Base-by-base conservation (phyloP, 345 rosid species). In the Rubroshorea leprosula region DNA sequence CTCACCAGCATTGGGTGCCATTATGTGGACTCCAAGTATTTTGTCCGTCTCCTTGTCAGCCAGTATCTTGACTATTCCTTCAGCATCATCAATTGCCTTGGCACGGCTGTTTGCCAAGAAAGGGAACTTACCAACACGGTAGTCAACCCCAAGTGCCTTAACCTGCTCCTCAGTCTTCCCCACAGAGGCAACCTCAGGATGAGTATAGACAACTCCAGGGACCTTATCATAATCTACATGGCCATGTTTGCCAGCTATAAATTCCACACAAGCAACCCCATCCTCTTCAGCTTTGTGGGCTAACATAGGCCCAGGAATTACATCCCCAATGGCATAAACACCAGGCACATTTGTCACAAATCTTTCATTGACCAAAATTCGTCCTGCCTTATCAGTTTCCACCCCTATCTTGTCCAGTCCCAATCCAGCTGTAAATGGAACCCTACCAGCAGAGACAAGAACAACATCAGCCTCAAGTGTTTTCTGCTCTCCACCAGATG, bases 281-380 rank as follows among this genome's bases (percentile, higher is more conserved):
- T 90, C 99, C 66, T 90, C 99, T 76, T 94, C 99, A 0, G 99
- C 99, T 78, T 94, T 94, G 80, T 94, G 99, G 23, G 99, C 99
- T 54, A 94, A 57, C 99, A 94, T 87, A 5, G 99, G 99, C 57
- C 99, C 97, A 18, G 97, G 97, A 72, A 94, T 90, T 49, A 87
- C 99, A 80, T 94, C 99, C 14, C 97, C 99, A 31, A 94, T 94
- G 8, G 97, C 99, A 65, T 59, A 79, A 22, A 94, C 95, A 61
- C 97, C 89, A 0, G 91, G 72, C 25, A 87, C 95, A 60, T 87
- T 94, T 16, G 99, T 76, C 45, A 68, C 75, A 62, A 94, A 94
- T 74, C 80, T 80, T 51, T 83, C 90, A 55, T 89, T 78, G 49
- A 94, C 99, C 19, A 78, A 70, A 62, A 94, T 80, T 21, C 97